These are phyloP conservation scores for Syzygium syzygioides DNA, from an alignment of 441 rosid genomes.

Conservation along the genomic window DNA sequence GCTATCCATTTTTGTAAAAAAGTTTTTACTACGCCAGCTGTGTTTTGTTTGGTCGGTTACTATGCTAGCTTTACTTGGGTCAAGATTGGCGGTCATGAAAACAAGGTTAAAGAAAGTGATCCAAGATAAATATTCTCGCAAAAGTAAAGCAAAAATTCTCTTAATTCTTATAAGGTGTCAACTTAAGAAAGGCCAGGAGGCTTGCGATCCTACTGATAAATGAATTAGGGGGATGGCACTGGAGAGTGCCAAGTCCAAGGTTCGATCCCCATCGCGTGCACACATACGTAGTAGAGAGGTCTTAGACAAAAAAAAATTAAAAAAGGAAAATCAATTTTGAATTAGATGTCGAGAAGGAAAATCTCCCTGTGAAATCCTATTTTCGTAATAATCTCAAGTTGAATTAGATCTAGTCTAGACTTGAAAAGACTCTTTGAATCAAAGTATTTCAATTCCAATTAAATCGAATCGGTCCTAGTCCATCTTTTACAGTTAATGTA, in stretches of 20 bases:
- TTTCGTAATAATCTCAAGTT: neutral
- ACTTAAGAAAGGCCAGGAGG: no score
- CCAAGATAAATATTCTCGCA: neutral
- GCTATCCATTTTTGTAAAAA: neutral
- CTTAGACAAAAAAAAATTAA: neutral
- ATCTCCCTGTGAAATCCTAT: neutral
- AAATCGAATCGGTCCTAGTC: neutral
- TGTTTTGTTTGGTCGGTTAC: neutral
- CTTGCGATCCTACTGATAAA: no score
- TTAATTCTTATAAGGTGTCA: neutral
- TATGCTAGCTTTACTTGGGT: neutral
- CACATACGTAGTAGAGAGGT: no score
- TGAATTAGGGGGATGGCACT: no score
- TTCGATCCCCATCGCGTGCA: no score
- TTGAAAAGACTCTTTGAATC: neutral
- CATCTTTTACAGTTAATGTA: neutral
- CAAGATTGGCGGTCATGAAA: neutral
- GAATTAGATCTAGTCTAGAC: neutral
- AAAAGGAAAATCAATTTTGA: neutral
- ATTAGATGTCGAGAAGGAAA: neutral
- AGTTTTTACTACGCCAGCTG: neutral
- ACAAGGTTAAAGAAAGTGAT: neutral
- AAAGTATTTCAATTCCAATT: neutral
- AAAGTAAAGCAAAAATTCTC: neutral
- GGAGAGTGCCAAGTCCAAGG: fast-evolving